Conservation (phyloP, 257 asterid species). For the Gentiana dahurica region DNA sequence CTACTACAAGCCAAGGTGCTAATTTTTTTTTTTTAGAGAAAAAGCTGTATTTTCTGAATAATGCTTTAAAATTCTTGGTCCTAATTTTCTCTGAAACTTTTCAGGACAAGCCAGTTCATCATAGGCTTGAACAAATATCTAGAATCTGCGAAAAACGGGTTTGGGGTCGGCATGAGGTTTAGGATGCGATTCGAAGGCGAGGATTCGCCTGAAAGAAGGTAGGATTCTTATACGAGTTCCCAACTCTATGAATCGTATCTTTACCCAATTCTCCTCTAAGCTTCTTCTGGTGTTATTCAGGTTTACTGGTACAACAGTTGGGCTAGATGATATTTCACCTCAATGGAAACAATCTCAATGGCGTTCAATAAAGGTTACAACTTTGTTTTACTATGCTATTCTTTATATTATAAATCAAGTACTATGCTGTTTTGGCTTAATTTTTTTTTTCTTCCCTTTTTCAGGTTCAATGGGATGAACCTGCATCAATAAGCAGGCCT, state of each 20-base stretch:
- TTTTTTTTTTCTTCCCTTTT: neutral
- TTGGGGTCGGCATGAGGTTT: constrained; percentile 47
- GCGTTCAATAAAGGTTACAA: constrained; percentile 73
- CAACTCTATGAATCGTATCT: neutral
- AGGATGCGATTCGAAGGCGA: constrained; percentile 48
- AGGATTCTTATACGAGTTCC: neutral
- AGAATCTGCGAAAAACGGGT: constrained; percentile 27
- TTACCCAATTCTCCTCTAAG: neutral
- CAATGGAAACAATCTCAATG: constrained; percentile 69
- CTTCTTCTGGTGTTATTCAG: constrained; percentile 16
- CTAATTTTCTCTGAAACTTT: neutral
- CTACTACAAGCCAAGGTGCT: constrained; percentile 42
- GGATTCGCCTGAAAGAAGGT: constrained; percentile 47
- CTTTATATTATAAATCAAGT: neutral
- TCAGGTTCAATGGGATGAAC: constrained; percentile 59
- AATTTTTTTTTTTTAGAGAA: neutral
- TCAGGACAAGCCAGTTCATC: constrained; percentile 41
- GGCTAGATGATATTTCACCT: constrained; percentile 48
- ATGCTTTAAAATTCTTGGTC: neutral
- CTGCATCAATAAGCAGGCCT: constrained; percentile 36
- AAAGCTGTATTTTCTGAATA: neutral
- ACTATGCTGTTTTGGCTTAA: neutral
- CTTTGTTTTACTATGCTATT: neutral
- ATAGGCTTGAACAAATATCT: constrained; percentile 36
- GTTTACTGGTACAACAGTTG: constrained; percentile 75